Percentiles rank a stretch among this genome's conserved stretches.
These are phyloP conservation scores for Diutina scorzettiae DNA, from an alignment of 1,139 yeast species.

Conservation along the genomic window DNA sequence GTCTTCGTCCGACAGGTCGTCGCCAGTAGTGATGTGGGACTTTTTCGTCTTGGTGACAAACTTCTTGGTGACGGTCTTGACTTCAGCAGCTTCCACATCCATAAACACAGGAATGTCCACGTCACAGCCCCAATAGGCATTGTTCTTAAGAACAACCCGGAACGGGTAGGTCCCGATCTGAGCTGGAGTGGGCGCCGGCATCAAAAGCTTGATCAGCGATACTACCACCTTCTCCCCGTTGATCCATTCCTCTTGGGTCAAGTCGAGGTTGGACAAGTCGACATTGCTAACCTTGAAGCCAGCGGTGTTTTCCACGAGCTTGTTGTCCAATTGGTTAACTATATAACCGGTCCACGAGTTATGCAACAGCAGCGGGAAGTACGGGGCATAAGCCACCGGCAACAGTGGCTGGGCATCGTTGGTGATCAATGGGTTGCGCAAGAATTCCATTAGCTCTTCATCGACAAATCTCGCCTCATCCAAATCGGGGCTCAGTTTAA, in stretches of 20 bases:
- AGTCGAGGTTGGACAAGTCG: conserved; percentile 42
- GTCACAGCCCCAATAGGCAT: conserved; percentile 63
- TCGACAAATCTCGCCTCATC: conserved; percentile 24
- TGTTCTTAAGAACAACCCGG: conserved; percentile 50
- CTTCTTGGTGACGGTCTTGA: conserved; percentile 15
- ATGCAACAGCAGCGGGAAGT: conserved; percentile 47
- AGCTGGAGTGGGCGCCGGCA: conserved; percentile 63
- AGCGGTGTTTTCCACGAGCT: conserved; percentile 50
- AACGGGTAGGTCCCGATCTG: conserved; percentile 50
- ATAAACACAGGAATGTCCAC: conserved; percentile 54
- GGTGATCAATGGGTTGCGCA: conserved; percentile 60
- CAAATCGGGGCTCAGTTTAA: conserved; percentile 45
- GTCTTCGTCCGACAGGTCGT: conserved; percentile 14
- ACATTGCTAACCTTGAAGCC: conserved; percentile 45
- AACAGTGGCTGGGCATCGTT: conserved; percentile 55
- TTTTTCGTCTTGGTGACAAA: conserved; percentile 13
- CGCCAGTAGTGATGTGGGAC: conserved; percentile 7
- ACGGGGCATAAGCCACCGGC: conserved; percentile 59
- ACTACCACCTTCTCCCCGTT: conserved; percentile 41
- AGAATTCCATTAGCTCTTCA: conserved; percentile 47
- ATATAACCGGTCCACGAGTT: conserved; percentile 61
- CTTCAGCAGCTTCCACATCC: conserved; percentile 38
- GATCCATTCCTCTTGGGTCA: conserved; percentile 36
- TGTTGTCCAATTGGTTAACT: conserved; percentile 63
- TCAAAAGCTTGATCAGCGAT: conserved; percentile 63